These are phyloP conservation scores for Lactuca saligna DNA, from an alignment of 129 eudicot species.

Conservation along the genomic window DNA sequence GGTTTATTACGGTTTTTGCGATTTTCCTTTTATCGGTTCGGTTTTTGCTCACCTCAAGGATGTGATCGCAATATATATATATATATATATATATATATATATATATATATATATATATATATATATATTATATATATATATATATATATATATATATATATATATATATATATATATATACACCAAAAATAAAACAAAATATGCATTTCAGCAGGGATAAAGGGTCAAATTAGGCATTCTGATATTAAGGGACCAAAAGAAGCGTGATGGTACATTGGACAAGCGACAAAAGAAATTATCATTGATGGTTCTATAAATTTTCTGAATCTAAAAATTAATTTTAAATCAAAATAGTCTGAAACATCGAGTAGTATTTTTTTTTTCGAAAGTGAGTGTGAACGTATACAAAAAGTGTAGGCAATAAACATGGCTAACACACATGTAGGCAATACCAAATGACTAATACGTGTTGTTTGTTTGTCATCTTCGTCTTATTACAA, in stretches of 20 bases:
- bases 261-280: not conserved
- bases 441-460: conserved; percentile 33
- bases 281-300: conserved; percentile 15
- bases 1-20: too few species aligned
- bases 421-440: conserved; percentile 35
- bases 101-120: too few species aligned
- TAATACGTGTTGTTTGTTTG: conserved; percentile 24
- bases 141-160: too few species aligned
- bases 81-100: too few species aligned
- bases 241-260: not conserved
- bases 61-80: not conserved
- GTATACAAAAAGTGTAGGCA: conserved; percentile 26
- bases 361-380: not conserved
- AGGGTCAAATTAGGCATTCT: not conserved
- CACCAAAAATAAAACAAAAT: not conserved
- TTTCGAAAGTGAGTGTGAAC: conserved; percentile 25
- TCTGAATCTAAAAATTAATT: not conserved
- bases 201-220: not conserved
- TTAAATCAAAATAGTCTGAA: not conserved
- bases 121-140: too few species aligned
- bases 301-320: not conserved
- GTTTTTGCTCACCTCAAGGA: too few species aligned
- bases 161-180: too few species aligned
- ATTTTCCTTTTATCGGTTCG: too few species aligned
- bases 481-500: conserved; percentile 23